Base-by-base conservation (phyloP, 179 eudicot genomes). In the Beta macrorhiza region DNA sequence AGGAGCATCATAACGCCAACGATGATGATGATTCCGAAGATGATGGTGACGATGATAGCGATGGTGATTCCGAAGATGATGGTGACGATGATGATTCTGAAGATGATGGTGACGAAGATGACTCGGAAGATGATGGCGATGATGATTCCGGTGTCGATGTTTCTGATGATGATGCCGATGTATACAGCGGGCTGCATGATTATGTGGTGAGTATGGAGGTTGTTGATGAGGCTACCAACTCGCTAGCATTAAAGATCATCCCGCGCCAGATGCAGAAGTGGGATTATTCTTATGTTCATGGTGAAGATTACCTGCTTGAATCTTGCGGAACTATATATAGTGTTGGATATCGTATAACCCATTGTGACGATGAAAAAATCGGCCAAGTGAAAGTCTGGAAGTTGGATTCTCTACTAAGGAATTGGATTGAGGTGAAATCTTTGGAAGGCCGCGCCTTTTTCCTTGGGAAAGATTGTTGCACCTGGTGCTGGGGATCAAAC, bases 381-480 rank as follows among this genome's bases (percentile, higher is more conserved):
- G 37, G 29, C 14, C 7, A 13, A 20, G 55, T 76, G 19, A 76
- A 76, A 45, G 70, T 76, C 22, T 45, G 12, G 29, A 56, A 76
- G 56, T 15, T 62, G 52, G 79, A 76, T 61, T 61, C 62, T 19
- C 11, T 6, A 11, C 12, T 56, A 14, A 74, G 5, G 63, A 56
- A 56, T 1, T 74, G 63, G 77, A 15, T 29, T 45, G 64, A 74
- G 68, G 69, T 76, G 11, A 61, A 76, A 16, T 58, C 16, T 19
- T 76, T 76, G 20, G 53, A 51, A n/a, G 79, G 51, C 12, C 79
- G 68, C 5, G 69, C 83, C 42, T 81, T 81, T 45, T 81, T 81
- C 55, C 44, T 81, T 1, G 74, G 58, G 11, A 10, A 0, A 3
- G 19, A 56, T 4, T 11, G 67, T 75, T 16, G 32, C 19, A 81